phyloP scores from a whole-genome alignment of 2,329 filamentous ascomycete genomes.

The Hypoxylon sp. region DNA sequence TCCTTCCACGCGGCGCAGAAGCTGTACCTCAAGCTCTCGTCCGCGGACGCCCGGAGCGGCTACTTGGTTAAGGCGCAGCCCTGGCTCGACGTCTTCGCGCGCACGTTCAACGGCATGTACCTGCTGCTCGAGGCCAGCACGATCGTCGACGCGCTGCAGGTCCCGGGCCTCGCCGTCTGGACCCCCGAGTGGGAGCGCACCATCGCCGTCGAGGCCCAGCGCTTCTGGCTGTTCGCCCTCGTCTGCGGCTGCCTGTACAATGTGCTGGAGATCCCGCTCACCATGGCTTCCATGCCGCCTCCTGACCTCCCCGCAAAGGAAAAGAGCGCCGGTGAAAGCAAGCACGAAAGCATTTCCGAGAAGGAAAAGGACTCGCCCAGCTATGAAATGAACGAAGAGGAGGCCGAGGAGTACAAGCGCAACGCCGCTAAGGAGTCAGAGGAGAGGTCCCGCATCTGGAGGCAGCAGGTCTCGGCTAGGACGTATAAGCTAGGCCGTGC shows the following conservation, averaged over 20 bases:
- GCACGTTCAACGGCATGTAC: conserved; percentile 74
- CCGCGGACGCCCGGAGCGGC: conserved; percentile 36
- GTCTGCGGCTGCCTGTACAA: conserved; percentile 62
- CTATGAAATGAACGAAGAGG: conserved; percentile 48
- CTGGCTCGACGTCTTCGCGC: conserved; percentile 67
- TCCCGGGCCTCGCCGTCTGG: conserved; percentile 64
- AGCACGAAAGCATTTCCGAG: not conserved
- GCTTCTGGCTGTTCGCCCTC: conserved; percentile 77
- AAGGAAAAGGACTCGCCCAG: not conserved
- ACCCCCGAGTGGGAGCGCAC: conserved; percentile 60
- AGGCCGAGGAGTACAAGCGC: conserved; percentile 52
- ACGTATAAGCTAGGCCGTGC: conserved; percentile 58
- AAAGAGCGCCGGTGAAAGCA: conserved; percentile 25
- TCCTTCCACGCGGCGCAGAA: conserved; percentile 65
- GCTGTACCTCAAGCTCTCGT: conserved; percentile 52
- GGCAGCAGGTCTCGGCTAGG: conserved; percentile 49
- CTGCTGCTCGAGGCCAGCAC: conserved; percentile 75
- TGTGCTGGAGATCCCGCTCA: conserved; percentile 57
- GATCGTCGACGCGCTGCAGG: conserved; percentile 64
- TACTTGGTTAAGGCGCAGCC: conserved; percentile 46
- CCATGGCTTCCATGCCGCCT: conserved; percentile 54
- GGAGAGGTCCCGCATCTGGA: conserved; percentile 51
- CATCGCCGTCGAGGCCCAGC: conserved; percentile 71
- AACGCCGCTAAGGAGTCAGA: conserved; percentile 52
- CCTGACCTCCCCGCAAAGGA: conserved; percentile 47